Evolutionary conservation across 1,284 basidiomycete species (phyloP).

Genomic region (Trichosporon sp.): DNA sequence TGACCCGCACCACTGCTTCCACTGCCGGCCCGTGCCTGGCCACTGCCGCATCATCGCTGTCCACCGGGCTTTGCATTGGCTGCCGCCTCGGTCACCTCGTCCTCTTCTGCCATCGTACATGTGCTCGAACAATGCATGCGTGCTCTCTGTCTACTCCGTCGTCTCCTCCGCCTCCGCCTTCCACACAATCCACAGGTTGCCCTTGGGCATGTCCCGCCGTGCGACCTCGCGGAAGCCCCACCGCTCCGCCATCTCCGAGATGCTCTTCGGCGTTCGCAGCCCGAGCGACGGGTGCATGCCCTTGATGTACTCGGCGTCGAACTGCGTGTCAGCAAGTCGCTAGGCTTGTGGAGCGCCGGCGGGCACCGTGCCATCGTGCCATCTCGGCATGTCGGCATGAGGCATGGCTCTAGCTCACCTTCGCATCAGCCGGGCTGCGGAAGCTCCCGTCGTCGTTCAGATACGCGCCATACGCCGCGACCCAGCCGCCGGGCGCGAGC

Average conservation of each 20-base stretch:
- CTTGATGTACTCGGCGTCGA: slow-evolving; percentile 33
- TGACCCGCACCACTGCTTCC: background rate
- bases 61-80: background rate
- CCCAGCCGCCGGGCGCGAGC: slow-evolving; percentile 25
- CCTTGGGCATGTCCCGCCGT: slow-evolving; percentile 35
- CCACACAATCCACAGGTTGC: slow-evolving; percentile 44
- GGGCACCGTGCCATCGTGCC: background rate
- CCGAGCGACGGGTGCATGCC: slow-evolving; percentile 28
- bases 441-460: slow-evolving; percentile 36
- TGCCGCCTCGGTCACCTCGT: background rate
- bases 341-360: background rate
- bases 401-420: slow-evolving; percentile 23
- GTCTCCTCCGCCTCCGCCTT: slow-evolving; percentile 9
- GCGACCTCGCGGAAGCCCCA: slow-evolving; percentile 35
- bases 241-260: slow-evolving; percentile 26
- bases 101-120: background rate
- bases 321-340: slow-evolving; percentile 22
- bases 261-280: slow-evolving; percentile 26
- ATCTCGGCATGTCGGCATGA: background rate
- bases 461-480: slow-evolving; percentile 38
- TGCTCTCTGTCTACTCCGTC: background rate
- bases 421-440: slow-evolving; percentile 29
- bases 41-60: background rate
- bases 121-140: background rate
- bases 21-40: background rate